These are phyloP conservation scores for Logfia minima DNA, from an alignment of 129 eudicot genomes.

Conservation along the genomic window DNA sequence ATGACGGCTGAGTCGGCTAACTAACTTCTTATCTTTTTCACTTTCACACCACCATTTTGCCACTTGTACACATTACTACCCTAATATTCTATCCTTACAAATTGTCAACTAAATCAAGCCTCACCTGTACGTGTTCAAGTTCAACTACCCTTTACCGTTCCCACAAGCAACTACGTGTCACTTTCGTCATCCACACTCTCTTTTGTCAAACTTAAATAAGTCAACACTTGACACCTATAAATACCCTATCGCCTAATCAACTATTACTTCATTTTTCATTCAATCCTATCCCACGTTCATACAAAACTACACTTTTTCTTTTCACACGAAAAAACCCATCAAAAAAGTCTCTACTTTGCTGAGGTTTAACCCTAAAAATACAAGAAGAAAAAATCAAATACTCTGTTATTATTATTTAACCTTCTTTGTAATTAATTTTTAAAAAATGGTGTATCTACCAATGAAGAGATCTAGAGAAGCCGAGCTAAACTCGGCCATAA, in stretches of 20 bases:
- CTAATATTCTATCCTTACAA: neutral
- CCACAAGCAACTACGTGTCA: conserved; percentile 43
- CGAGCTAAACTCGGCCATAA: conserved; percentile 38
- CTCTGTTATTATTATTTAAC: neutral
- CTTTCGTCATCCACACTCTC: conserved; percentile 36
- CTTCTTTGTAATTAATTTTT: neutral
- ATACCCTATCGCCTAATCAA: conserved; percentile 3
- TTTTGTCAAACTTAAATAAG: conserved; percentile 43
- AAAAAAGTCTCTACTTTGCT: neutral
- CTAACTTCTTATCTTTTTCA: conserved; percentile 21
- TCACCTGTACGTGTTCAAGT: conserved; percentile 17
- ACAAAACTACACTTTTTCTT: conserved; percentile 10
- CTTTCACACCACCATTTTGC: conserved; percentile 16
- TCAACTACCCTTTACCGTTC: conserved; percentile 21
- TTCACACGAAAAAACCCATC: conserved; percentile 3
- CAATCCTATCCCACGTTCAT: neutral
- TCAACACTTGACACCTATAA: conserved; percentile 39
- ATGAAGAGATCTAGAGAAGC: conserved; percentile 58
- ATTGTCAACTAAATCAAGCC: conserved; percentile 15
- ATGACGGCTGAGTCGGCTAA: conserved; percentile 41
- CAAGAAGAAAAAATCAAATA: neutral
- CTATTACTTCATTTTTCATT: conserved; percentile 12
- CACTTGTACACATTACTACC: conserved; percentile 31
- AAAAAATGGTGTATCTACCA: conserved; percentile 35
- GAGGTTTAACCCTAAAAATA: neutral